Conservation (phyloP, 2,329 filamentous ascomycete genomes). For the Uncinocarpus reesii region DNA sequence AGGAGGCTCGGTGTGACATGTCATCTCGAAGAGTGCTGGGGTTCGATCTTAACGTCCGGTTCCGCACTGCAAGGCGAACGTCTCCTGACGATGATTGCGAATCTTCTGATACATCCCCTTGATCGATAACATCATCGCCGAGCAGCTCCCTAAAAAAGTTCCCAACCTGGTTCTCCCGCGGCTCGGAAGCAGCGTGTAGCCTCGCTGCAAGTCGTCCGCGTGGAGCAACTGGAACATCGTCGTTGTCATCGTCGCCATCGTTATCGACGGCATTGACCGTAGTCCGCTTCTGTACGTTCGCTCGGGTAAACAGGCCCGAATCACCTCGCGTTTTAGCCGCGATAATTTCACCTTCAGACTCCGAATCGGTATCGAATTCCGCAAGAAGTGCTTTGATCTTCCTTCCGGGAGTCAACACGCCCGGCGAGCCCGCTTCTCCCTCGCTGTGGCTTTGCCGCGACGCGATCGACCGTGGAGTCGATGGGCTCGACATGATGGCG, state of each 20-base stretch:
- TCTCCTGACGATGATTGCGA: conserved; percentile 21
- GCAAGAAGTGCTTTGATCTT: conserved; percentile 44
- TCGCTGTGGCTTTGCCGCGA: conserved; percentile 23
- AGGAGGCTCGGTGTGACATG: conserved; percentile 25
- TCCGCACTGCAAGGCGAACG: conserved; percentile 23
- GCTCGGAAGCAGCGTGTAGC: conserved; percentile 40
- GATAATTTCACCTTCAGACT: not conserved
- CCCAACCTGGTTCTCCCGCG: not conserved
- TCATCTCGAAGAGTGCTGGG: not conserved
- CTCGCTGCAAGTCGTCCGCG: conserved; percentile 55
- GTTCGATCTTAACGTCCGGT: not conserved
- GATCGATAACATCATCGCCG: not conserved
- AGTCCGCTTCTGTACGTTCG: conserved; percentile 16
- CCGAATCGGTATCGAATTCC: conserved; percentile 38
- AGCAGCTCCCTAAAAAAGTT: not conserved
- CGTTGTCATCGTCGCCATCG: conserved; percentile 39
- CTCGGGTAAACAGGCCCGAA: conserved; percentile 10
- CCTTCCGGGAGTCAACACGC: conserved; percentile 35
- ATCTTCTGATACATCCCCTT: not conserved
- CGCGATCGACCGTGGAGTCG: conserved; percentile 14
- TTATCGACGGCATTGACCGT: conserved; percentile 26
- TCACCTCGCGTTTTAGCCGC: not conserved
- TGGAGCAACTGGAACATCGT: conserved; percentile 40
- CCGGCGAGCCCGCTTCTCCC: conserved; percentile 21
- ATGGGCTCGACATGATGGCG: conserved; percentile 6